phyloP scores from a whole-genome alignment of 2,329 filamentous ascomycete genomes.

The Epichloe festucae region DNA sequence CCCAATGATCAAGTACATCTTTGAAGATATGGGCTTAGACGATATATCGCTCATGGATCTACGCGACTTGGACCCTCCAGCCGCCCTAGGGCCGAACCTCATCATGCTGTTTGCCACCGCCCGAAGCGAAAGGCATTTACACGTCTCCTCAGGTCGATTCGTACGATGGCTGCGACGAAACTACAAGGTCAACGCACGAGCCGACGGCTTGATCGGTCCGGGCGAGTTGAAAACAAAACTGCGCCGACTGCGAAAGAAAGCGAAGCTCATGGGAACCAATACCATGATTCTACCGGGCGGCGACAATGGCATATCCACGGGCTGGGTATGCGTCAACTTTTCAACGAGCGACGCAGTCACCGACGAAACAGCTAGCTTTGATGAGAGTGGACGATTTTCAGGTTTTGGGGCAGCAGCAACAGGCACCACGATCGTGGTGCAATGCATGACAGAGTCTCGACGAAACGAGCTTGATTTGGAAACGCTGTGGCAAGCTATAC shows the following conservation, averaged over 20 bases:
- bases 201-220: slow-evolving; percentile 78
- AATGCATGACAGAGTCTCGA: slow-evolving; percentile 43
- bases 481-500: slow-evolving; percentile 32
- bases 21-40: slow-evolving; percentile 76
- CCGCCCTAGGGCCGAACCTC: slow-evolving; percentile 75
- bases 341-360: slow-evolving; percentile 51
- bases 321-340: slow-evolving; percentile 92
- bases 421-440: slow-evolving; percentile 42
- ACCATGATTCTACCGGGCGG: slow-evolving; percentile 49
- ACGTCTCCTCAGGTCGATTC: slow-evolving; percentile 79
- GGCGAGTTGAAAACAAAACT: slow-evolving; percentile 87
- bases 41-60: slow-evolving; percentile 71
- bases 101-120: slow-evolving; percentile 90
- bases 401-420: slow-evolving; percentile 54
- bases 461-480: slow-evolving; percentile 41
- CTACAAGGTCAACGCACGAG: slow-evolving; percentile 60
- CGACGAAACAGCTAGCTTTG: slow-evolving; percentile 30
- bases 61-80: slow-evolving; percentile 69
- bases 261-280: slow-evolving; percentile 64
- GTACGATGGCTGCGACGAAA: slow-evolving; percentile 71
- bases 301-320: slow-evolving; percentile 82
- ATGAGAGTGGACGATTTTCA: slow-evolving; percentile 46
- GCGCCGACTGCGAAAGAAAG: slow-evolving; percentile 64
- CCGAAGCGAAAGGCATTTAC: slow-evolving; percentile 83
- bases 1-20: slow-evolving; percentile 63